Evolutionary conservation across 768 basidiomycete species (phyloP).

Genomic region (Russula dissimulans): DNA sequence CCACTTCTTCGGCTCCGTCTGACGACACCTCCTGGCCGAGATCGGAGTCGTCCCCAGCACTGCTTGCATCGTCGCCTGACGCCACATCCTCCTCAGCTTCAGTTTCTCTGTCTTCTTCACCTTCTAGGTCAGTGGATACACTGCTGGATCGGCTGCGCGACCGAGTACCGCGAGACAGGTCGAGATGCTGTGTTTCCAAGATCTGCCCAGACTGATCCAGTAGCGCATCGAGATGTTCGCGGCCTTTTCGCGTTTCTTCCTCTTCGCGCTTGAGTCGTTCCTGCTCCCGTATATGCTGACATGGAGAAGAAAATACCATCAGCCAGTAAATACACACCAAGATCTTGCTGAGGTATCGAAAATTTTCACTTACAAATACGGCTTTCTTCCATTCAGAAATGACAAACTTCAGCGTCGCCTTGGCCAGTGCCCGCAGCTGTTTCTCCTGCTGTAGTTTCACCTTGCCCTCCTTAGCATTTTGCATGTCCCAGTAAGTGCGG

Average conservation of each 20-base stretch:
- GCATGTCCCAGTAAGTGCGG: slow-evolving; percentile 65
- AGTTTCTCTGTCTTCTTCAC: slow-evolving; percentile 12
- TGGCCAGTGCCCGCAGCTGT: slow-evolving; percentile 55
- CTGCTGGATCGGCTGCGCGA: slow-evolving; percentile 52
- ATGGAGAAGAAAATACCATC: background rate
- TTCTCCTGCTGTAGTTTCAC: slow-evolving; percentile 54
- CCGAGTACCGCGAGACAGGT: slow-evolving; percentile 44
- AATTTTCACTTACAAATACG: slow-evolving; percentile 50
- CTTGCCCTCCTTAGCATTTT: slow-evolving; percentile 53
- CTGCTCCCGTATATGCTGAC: slow-evolving; percentile 65
- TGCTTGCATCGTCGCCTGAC: slow-evolving; percentile 26
- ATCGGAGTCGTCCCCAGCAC: slow-evolving; percentile 3
- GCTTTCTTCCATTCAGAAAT: slow-evolving; percentile 82
- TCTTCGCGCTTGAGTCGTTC: slow-evolving; percentile 53
- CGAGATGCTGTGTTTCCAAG: slow-evolving; percentile 72
- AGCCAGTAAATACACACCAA: background rate
- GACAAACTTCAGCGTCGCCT: slow-evolving; percentile 61
- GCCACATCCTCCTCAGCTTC: slow-evolving; percentile 21
- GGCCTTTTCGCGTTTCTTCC: slow-evolving; percentile 72
- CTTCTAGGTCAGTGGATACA: slow-evolving; percentile 20
- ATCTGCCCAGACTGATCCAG: slow-evolving; percentile 83
- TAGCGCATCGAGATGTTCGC: slow-evolving; percentile 83
- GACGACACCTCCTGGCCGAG: slow-evolving; percentile 19
- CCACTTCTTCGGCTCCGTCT: slow-evolving; percentile 21
- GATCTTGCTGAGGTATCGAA: background rate